These are phyloP conservation scores for Monosporascus sp. DNA, from an alignment of 2,329 filamentous ascomycete species.

Conservation along the genomic window DNA sequence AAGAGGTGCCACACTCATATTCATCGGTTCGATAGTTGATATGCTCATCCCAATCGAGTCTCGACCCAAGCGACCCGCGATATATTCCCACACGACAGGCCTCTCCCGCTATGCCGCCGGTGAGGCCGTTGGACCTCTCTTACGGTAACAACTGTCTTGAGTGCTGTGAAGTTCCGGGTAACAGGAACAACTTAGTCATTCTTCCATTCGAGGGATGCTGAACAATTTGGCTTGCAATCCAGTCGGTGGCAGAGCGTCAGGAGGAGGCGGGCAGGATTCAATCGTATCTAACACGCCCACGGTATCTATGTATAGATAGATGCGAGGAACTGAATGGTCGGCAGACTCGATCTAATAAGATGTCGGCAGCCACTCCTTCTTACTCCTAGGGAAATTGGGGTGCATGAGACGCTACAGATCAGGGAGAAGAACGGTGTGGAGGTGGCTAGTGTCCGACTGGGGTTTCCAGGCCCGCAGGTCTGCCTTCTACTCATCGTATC, in stretches of 20 bases:
- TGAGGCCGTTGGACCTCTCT: neutral
- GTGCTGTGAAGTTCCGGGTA: neutral
- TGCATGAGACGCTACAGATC: conserved; percentile 8
- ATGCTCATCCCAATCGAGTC: conserved; percentile 29
- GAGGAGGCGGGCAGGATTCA: neutral
- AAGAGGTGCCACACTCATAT: conserved; percentile 34
- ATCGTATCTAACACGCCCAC: neutral
- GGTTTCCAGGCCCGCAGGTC: conserved; percentile 14
- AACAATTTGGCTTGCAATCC: neutral
- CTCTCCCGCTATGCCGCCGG: neutral
- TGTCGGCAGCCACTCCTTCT: conserved; percentile 1
- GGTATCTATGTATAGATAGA: neutral
- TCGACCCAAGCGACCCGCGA: conserved; percentile 1
- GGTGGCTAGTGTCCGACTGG: conserved; percentile 19
- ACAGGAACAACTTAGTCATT: neutral
- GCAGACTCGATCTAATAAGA: conserved; percentile 14
- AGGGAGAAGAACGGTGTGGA: conserved; percentile 16
- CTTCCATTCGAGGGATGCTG: neutral
- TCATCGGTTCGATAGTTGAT: conserved; percentile 36
- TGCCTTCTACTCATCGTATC: conserved; percentile 10
- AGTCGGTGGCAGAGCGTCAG: neutral
- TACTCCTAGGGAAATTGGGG: conserved; percentile 16
- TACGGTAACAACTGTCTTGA: neutral
- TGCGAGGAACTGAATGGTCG: conserved; percentile 4
- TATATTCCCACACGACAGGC: neutral